Evolutionary conservation across 129 eudicot species (phyloP), one percentile per base, ranked within the genome.

Genomic region (Centrapalus pauciflorus): DNA sequence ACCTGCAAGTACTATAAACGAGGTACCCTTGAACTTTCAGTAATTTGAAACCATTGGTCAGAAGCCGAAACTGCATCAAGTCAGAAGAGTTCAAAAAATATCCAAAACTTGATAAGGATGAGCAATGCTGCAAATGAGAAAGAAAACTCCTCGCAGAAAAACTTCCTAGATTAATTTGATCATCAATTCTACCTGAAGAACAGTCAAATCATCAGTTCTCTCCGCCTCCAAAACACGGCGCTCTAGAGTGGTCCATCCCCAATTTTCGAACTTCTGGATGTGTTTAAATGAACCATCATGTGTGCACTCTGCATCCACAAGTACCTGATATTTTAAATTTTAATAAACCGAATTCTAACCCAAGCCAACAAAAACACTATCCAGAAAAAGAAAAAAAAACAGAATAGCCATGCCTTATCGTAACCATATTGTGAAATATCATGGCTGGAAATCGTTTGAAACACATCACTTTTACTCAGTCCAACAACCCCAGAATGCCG

Each of bases 1-100:
- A 93, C 98, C 98, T 94, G 95, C 99, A 94, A 48, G 99, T 94
- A 80, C 97, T 94, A 79, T 94, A 94, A 65, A 89, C 84, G 71
- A 94, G 97, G 32, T 29, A 61, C 40, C 99, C 99, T 29, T 97
- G 93, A 55, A 51, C 93, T 86, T 80, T 94, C 8, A 89, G 83
- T 67, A 94, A 56, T 48, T 84, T 85, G 55, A 89, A 89, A 56
- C 99, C 99, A 80, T 94, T 94, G 34, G 82, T 79, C 64, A 94
- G 81, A 72, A 94, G 89, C 59, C 79, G 87, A 14, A 92, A 82
- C 99, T 94, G 82, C 80, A 76, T 71, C 24, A 63, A 41, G 51
- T 62, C 49, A 43, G 57, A 51, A 23, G 49, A 19, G 43, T 1
- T 33, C 10, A 38, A 51, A 45, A 24, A 55, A 45, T 30, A 52